These are phyloP conservation scores for Pyrenochaeta sp. DNA, from an alignment of 2,329 filamentous ascomycete genomes.

Conservation along the genomic window DNA sequence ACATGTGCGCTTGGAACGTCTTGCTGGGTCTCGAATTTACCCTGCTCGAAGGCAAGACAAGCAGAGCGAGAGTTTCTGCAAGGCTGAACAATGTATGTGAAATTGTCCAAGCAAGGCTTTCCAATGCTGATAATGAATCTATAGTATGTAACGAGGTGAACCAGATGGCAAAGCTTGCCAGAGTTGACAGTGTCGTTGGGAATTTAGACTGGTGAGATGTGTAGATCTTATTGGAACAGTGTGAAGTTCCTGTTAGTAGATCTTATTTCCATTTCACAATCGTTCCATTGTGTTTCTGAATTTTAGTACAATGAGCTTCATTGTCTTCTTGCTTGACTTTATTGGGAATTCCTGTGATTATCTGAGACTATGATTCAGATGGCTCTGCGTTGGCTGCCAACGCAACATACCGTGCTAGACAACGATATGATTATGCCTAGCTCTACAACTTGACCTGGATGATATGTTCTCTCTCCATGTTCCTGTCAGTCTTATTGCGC, in stretches of 20 bases:
- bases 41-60: conserved; percentile 22
- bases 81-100: conserved; percentile 29
- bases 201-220: background rate
- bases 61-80: conserved; percentile 24
- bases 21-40: conserved; percentile 29
- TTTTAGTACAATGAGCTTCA: too few relatives aligned
- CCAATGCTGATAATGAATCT: background rate
- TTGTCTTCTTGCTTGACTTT: too few relatives aligned
- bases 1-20: conserved; percentile 33
- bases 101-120: background rate
- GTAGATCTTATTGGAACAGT: too few relatives aligned
- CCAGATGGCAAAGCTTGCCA: background rate
- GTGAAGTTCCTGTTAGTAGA: too few relatives aligned
- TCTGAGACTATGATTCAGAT: too few relatives aligned
- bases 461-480: conserved; percentile 7
- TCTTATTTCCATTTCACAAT: too few relatives aligned
- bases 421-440: background rate
- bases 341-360: too few relatives aligned
- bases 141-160: conserved; percentile 2
- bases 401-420: too few relatives aligned
- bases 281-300: too few relatives aligned
- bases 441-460: background rate
- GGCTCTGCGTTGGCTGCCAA: too few relatives aligned
- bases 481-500: background rate
- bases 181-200: background rate